These are phyloP conservation scores for Paraconiothyrium brasiliense DNA, from an alignment of 2,329 filamentous ascomycete species.

Conservation along the genomic window DNA sequence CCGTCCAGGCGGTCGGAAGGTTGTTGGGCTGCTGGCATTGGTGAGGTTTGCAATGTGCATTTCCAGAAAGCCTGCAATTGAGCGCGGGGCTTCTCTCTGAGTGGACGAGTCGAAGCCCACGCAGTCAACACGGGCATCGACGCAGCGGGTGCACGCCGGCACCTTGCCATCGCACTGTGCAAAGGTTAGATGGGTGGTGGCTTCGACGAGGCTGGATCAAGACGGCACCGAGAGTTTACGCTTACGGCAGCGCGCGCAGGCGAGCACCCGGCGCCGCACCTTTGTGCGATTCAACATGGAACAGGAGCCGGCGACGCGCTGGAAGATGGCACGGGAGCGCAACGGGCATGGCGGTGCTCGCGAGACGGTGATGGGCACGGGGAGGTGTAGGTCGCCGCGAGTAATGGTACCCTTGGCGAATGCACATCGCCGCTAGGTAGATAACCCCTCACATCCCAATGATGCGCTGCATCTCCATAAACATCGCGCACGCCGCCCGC, in stretches of 20 bases:
- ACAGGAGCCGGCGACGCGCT: conserved; percentile 18
- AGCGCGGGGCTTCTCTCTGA: conserved; percentile 43
- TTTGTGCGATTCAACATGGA: conserved; percentile 46
- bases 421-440: conserved; percentile 23
- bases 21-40: conserved; percentile 26
- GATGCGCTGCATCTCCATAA: neutral
- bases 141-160: conserved; percentile 45
- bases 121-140: conserved; percentile 41
- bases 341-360: conserved; percentile 33
- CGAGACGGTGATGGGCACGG: neutral
- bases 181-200: conserved; percentile 26
- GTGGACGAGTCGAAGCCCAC: conserved; percentile 49
- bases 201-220: conserved; percentile 21
- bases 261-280: conserved; percentile 47
- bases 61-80: conserved; percentile 47
- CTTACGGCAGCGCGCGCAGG: conserved; percentile 48
- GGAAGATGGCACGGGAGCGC: conserved; percentile 20
- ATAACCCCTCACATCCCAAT: conserved; percentile 6
- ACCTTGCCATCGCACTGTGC: conserved; percentile 48
- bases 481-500: conserved; percentile 2
- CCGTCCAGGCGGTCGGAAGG: conserved; percentile 27
- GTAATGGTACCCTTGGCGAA: conserved; percentile 8
- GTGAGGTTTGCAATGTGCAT: conserved; percentile 42
- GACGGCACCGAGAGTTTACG: conserved; percentile 44
- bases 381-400: conserved; percentile 17